Base-by-base conservation (phyloP, 1,284 basidiomycete species). In the Cerrena zonata region DNA sequence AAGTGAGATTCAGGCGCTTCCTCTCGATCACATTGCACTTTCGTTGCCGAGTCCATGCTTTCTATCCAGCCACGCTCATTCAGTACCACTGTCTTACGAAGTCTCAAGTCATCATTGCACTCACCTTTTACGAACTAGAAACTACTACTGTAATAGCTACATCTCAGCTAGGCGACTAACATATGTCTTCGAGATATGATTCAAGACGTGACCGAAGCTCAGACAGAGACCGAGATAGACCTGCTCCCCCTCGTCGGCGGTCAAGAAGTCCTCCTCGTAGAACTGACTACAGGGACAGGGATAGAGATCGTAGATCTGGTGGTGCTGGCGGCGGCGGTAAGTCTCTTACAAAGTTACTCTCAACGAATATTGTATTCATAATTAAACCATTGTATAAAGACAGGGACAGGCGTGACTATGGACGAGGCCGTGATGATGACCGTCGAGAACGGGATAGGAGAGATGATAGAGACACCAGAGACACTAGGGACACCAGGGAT, bases 161-260 rank as follows among this genome's bases (percentile, higher is more conserved):
- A n/a, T n/a, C n/a, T n/a, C n/a, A n/a, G n/a, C n/a, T n/a, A n/a
- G n/a, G n/a, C n/a, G n/a, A n/a, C n/a, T n/a, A 34, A 7, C 30
- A 40, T 34, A 79, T 78, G 76, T 78, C 78, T 54, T 74, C 75
- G 22, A 73, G 75, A 51, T 60, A 69, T 51, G 82, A 84, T 58
- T 65, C 77, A 61, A 72, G 79, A 60, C 69, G 81, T 53, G 86
- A 87, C 57, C 69, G 83, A 56, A 85, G 82, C 61, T 78, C 82
- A 78, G 85, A 87, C 57, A 73, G 77, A 47, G 84, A 86, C 57
- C 68, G 84, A 57, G 84, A 82, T 61, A 78, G 84, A 75, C 86
- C 77, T 47, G 69, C 77, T 51, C 70, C 74, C 43, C 71, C 69
- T 44, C 74, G 78, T 53, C 72, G 77, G 55, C 46, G 52, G 39